Base-by-base conservation (phyloP, 179 eudicot genomes). In the Silene coronaria region DNA sequence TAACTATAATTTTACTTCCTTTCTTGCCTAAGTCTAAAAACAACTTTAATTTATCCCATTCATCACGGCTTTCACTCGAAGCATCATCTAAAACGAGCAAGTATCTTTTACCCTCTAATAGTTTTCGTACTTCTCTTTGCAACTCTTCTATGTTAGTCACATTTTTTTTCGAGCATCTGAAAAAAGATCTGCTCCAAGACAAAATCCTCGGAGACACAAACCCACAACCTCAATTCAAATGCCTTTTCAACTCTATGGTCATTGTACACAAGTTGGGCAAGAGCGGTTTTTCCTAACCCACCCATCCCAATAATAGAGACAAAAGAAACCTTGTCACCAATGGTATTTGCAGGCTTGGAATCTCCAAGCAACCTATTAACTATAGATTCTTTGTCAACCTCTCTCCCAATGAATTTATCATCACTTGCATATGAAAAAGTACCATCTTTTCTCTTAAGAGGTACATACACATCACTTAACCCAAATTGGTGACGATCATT, bases 301-400 rank as follows among this genome's bases (percentile, higher is more conserved):
- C 81, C 84, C 0, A 78, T 27, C 36, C 81, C 78, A 8, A 74
- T 78, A 13, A 81, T 45, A n/a, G 55, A 11, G 17, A 81, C 74
- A 77, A 67, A 74, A 45, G 57, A 67, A 9, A 72, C 16, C 28
- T 59, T 45, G 0, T 45, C 23, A 42, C 11, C 22, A 19, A 46
- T n/a, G 17, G 17, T 11, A 19, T 38, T 32, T 21, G 13, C 1
- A 19, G 48, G 21, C 42, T 26, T 17, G 1, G 6, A 67, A 67
- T 67, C 70, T 36, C 6, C 38, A 62, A 72, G 32, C 68, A 80
- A 58, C 55, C 70, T 8, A 27, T 30, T 32, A 4, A 76, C 45
- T 10, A 71, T 14, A 1, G 28, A 69, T 22, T 38, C 71, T 46
- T 42, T 57, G 13, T 81, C 84, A 19, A 51, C 32, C 5, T 74